Evolutionary conservation across 129 eudicot genomes (phyloP), one percentile per base, ranked within the genome.

Genomic region (Artemisia tridentata): DNA sequence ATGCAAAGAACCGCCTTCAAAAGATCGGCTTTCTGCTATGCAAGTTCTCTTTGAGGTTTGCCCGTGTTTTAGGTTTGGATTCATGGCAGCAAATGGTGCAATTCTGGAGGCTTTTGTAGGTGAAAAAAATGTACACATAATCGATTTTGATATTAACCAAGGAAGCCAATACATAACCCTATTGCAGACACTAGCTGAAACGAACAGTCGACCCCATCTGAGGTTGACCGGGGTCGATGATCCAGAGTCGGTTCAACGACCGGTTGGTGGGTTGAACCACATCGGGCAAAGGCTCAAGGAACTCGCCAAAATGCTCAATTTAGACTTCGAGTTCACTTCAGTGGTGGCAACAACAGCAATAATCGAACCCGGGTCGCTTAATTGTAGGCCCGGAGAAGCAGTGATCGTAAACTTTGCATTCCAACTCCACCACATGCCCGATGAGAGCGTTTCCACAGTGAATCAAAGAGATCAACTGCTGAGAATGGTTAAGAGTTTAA

Each of bases 351-450:
- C 81, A 7, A 85, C 89, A 4, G 84, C 86, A 7, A 58, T 73
- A 20, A 81, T 93, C 21, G 68, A 85, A 9, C 96, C 92, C 15
- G 76, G 75, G 9, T 79, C 78, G 67, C 81, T 93, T 27, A 69
- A 79, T 15, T 81, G 91, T 76, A 79, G 65, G 31, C 73, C 82
- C 1, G 92, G 88, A 1, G 97, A 93, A 76, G 97, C 97, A 3
- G 67, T 90, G 3, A 55, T 93, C 0, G 99, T 93, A 11, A 93
- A 93, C 83, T 93, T 90, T 15, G 96, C 99, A 0, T 93, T 93
- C 77, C 99, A 89, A 78, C 99, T 93, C 52, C 99, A 93, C 78
- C 99, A 93, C 86, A 82, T 93, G 96, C 99, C 99, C 0, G 99
- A 93, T 67, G 99, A 93, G 79, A 93, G 99, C 4, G 99, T 93